A percentile compares a stretch with the other conserved stretches of the same genome.
Evolutionary conservation across 768 basidiomycete species (phyloP).

Genomic region (Mycena sanguinolenta): DNA sequence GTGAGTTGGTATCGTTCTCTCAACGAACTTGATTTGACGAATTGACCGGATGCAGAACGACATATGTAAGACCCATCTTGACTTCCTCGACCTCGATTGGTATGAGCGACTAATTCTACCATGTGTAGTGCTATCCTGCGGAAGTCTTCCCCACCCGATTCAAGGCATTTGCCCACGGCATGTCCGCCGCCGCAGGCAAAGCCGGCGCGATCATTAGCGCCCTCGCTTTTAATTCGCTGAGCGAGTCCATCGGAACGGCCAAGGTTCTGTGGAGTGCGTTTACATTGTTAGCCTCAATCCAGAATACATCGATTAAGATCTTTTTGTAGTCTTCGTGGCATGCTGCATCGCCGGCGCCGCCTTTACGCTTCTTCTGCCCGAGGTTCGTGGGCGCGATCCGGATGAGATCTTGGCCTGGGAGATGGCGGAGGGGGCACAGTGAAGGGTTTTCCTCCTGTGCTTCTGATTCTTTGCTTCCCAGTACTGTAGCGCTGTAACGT

Average conservation of each 20-base stretch:
- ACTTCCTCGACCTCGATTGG: no score
- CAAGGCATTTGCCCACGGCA: constrained; percentile 80
- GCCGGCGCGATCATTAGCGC: constrained; percentile 68
- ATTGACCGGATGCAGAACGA: no score
- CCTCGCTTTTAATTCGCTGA: constrained; percentile 69
- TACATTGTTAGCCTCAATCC: not conserved
- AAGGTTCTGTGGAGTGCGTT: constrained; percentile 71
- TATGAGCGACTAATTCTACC: no score
- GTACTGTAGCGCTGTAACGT: no score
- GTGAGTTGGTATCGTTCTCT: no score
- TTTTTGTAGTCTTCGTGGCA: constrained; percentile 62
- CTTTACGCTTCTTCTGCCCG: constrained; percentile 62
- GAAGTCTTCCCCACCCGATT: constrained; percentile 87
- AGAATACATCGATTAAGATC: no score
- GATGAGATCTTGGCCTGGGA: constrained; percentile 54
- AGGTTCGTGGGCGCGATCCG: constrained; percentile 65
- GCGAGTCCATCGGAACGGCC: constrained; percentile 61
- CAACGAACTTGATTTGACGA: no score
- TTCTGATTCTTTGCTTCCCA: no score
- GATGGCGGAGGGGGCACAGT: constrained; percentile 26
- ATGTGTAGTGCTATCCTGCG: constrained; percentile 75
- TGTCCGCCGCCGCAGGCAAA: constrained; percentile 82
- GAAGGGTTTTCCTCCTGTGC: no score
- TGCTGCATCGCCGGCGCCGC: constrained; percentile 62
- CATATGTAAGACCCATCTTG: constrained; percentile 55